phyloP scores from a whole-genome alignment of 2,329 filamentous ascomycete species.

The Scytalidium sp. region DNA sequence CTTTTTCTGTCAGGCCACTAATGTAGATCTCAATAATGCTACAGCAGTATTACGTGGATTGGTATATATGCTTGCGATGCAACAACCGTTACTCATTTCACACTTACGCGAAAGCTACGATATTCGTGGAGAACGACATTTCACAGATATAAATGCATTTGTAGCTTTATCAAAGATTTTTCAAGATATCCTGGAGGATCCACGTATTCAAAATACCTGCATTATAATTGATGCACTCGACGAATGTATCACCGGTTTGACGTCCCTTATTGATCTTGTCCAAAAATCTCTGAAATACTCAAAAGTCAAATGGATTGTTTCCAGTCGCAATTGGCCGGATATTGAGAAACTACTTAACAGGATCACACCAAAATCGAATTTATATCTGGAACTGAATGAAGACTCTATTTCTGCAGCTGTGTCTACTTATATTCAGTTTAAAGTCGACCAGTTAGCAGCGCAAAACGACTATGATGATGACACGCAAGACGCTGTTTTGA shows the following conservation, averaged over 20 bases:
- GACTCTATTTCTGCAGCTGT: conserved; percentile 32
- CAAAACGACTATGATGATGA: not conserved
- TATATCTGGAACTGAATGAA: conserved; percentile 36
- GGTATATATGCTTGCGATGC: not conserved
- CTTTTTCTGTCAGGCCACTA: not conserved
- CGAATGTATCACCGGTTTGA: not conserved
- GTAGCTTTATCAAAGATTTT: not conserved
- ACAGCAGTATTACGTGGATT: not conserved
- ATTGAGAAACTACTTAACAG: conserved; percentile 32
- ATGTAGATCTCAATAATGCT: not conserved
- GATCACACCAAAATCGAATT: conserved; percentile 15
- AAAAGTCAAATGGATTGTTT: conserved; percentile 38
- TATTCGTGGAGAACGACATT: not conserved
- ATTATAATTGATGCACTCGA: not conserved
- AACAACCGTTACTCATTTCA: not conserved
- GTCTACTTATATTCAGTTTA: conserved; percentile 32
- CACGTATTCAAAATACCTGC: not conserved
- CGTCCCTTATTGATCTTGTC: conserved; percentile 14
- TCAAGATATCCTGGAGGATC: not conserved
- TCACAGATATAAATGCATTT: not conserved
- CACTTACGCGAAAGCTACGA: not conserved
- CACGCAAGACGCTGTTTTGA: not conserved
- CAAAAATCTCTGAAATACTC: conserved; percentile 14
- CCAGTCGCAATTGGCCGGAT: conserved; percentile 38
- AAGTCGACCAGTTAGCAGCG: conserved; percentile 27